Evolutionary conservation across 208 protist species (phyloP).

Genomic region (Trypanosoma grayi): DNA sequence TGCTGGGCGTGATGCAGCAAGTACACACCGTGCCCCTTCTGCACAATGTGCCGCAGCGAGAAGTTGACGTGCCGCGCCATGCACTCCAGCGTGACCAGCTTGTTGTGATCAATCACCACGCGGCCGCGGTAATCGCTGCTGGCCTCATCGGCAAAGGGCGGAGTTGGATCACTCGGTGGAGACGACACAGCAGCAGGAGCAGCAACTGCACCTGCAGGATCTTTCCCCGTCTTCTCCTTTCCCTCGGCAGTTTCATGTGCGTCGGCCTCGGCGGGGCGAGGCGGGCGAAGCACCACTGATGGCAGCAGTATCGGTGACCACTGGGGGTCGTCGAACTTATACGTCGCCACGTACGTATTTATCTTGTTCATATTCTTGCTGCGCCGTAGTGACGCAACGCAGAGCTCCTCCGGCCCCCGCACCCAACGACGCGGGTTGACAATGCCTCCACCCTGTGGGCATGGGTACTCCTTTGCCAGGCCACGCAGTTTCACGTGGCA

Average conservation of each 20-base stretch:
- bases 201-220: background rate
- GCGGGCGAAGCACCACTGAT: slow-evolving; percentile 42
- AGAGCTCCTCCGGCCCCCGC: slow-evolving; percentile 80
- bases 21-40: slow-evolving; percentile 88
- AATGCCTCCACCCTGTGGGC: slow-evolving; percentile 5
- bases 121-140: slow-evolving; percentile 12
- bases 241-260: background rate
- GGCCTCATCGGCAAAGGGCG: background rate
- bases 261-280: slow-evolving; percentile 8
- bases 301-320: slow-evolving; percentile 80
- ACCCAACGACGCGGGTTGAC: slow-evolving; percentile 63
- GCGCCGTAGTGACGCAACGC: slow-evolving; percentile 66
- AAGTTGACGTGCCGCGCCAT: slow-evolving; percentile 78
- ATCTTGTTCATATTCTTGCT: slow-evolving; percentile 78
- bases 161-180: slow-evolving; percentile 3
- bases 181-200: slow-evolving; percentile 8
- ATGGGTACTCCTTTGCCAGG: background rate
- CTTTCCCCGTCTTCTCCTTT: background rate
- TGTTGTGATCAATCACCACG: slow-evolving; percentile 76
- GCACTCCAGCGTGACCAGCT: slow-evolving; percentile 71
- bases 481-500: slow-evolving; percentile 11
- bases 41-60: slow-evolving; percentile 79
- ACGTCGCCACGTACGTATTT: slow-evolving; percentile 83
- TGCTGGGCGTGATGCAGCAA: slow-evolving; percentile 73
- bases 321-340: slow-evolving; percentile 85